These are phyloP conservation scores for Neonectria punicea DNA, from an alignment of 2,329 filamentous ascomycete genomes.

Conservation along the genomic window DNA sequence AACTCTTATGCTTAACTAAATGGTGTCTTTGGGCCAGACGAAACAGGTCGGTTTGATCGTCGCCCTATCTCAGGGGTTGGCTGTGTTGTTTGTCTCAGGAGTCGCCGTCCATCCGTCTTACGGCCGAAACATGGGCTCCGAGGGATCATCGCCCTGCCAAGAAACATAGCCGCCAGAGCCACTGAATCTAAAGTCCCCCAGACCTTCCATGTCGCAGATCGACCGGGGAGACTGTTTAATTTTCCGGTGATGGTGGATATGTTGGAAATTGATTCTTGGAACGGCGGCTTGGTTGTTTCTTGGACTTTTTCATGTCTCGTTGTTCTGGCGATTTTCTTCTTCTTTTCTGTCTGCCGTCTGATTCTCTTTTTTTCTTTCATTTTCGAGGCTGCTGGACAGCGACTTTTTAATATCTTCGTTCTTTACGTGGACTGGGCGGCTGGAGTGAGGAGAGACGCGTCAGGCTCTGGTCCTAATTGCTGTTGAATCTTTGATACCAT, in stretches of 20 bases:
- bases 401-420: neutral
- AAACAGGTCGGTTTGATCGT: conserved; percentile 1
- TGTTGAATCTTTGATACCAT: neutral
- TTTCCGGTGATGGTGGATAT: neutral
- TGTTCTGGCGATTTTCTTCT: neutral
- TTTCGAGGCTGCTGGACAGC: neutral
- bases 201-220: neutral
- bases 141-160: neutral
- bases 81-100: neutral
- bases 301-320: neutral
- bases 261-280: neutral
- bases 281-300: neutral
- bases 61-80: neutral
- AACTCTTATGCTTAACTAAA: neutral
- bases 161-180: neutral
- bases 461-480: neutral
- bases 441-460: neutral
- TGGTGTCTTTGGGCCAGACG: neutral
- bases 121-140: neutral
- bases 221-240: neutral
- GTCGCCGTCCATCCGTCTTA: neutral
- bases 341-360: neutral
- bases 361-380: neutral
- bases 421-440: neutral
- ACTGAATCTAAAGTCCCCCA: neutral